These are phyloP conservation scores for Crithidia fasciculata DNA, from an alignment of 208 protist species.

Conservation along the genomic window DNA sequence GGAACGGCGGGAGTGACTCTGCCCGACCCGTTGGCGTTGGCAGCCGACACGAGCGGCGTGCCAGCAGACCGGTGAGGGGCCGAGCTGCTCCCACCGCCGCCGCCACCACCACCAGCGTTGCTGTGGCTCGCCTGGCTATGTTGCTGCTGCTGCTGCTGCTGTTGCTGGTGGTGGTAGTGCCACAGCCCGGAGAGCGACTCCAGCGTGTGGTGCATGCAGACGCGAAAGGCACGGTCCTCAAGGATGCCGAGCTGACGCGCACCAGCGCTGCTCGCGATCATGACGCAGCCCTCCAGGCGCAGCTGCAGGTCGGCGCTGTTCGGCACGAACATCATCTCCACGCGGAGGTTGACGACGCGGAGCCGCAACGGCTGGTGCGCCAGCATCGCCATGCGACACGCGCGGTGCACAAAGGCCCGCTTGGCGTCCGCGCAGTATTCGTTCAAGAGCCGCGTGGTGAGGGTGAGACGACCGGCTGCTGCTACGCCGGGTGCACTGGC, in stretches of 20 bases:
- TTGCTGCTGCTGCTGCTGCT: slow-evolving; percentile 19
- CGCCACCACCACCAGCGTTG: slow-evolving; percentile 18
- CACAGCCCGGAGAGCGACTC: slow-evolving; percentile 29
- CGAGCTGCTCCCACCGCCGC: slow-evolving; percentile 5
- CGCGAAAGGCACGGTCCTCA: slow-evolving; percentile 69
- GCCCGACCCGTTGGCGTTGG: slow-evolving; percentile 13
- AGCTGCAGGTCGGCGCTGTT: slow-evolving; percentile 81
- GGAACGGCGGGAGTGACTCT: slow-evolving; percentile 11
- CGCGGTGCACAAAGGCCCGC: slow-evolving; percentile 71
- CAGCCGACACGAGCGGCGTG: slow-evolving; percentile 18
- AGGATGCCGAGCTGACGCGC: slow-evolving; percentile 40
- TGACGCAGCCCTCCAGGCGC: slow-evolving; percentile 78
- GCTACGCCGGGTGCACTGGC: background rate
- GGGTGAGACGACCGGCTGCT: slow-evolving; percentile 31
- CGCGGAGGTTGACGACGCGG: slow-evolving; percentile 64
- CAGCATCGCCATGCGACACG: slow-evolving; percentile 71
- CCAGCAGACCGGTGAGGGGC: background rate
- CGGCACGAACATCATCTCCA: slow-evolving; percentile 76
- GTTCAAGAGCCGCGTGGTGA: slow-evolving; percentile 65
- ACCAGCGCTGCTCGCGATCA: slow-evolving; percentile 51
- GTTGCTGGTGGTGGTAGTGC: slow-evolving; percentile 31
- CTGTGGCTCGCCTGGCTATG: slow-evolving; percentile 13
- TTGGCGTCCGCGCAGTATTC: slow-evolving; percentile 85
- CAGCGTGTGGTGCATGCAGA: slow-evolving; percentile 62
- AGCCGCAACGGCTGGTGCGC: slow-evolving; percentile 41